These are phyloP conservation scores for Pythium biforme DNA, from an alignment of 352 stramenopile species.

Conservation along the genomic window DNA sequence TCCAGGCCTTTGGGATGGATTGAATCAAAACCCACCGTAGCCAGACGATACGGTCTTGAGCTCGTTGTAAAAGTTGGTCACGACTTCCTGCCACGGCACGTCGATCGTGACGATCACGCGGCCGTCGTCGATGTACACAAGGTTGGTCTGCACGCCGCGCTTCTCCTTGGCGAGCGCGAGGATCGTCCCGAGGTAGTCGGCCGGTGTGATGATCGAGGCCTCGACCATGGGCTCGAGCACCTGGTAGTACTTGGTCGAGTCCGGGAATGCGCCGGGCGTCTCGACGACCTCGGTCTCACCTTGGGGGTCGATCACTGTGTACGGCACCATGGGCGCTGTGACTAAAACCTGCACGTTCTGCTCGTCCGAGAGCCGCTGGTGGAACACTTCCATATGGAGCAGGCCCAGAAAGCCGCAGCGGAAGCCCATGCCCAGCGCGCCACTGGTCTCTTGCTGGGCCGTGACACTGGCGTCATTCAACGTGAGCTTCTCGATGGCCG, in stretches of 20 bases:
- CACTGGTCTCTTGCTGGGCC: slow-evolving; percentile 95
- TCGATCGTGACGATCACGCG: slow-evolving; percentile 93
- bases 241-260: slow-evolving; percentile 85
- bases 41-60: slow-evolving; percentile 96
- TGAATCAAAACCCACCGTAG: slow-evolving; percentile 67
- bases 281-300: slow-evolving; percentile 49
- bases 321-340: slow-evolving; percentile 98
- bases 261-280: slow-evolving; percentile 74
- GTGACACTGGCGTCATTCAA: slow-evolving; percentile 97
- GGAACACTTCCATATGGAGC: slow-evolving; percentile 98
- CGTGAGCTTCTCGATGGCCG: slow-evolving; percentile 94
- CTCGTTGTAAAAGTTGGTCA: slow-evolving; percentile 99
- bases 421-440: slow-evolving; percentile 94
- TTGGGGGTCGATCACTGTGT: slow-evolving; percentile 83
- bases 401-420: slow-evolving; percentile 97
- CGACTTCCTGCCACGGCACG: slow-evolving; percentile 98
- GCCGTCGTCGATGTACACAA: slow-evolving; percentile 94
- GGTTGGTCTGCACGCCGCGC: slow-evolving; percentile 89
- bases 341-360: slow-evolving; percentile 97
- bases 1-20: background rate
- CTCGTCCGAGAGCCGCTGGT: slow-evolving; percentile 97
- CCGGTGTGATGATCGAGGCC: slow-evolving; percentile 95
- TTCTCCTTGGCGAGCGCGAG: slow-evolving; percentile 93
- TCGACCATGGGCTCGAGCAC: slow-evolving; percentile 96
- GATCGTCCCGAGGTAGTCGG: slow-evolving; percentile 94